Evolutionary conservation across 1,284 basidiomycete genomes (phyloP).

Genomic region (Porogramme epimiltina): DNA sequence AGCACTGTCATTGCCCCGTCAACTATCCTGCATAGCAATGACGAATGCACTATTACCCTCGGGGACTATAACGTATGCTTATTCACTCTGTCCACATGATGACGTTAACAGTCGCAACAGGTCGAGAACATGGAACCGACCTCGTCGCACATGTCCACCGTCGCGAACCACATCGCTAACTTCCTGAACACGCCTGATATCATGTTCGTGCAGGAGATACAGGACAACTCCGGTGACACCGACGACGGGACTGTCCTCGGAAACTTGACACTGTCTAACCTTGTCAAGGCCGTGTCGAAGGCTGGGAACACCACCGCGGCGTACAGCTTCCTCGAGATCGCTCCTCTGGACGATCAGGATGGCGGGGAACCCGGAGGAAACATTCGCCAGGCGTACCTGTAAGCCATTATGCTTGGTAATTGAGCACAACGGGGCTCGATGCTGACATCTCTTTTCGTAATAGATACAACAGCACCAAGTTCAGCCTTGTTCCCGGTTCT

Average conservation of each 20-base stretch:
- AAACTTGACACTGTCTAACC: constrained; percentile 53
- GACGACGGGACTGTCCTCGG: constrained; percentile 57
- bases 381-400: constrained; percentile 60
- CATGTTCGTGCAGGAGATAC: constrained; percentile 66
- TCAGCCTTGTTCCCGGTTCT: constrained; percentile 48
- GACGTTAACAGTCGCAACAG: constrained; percentile 27
- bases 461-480: constrained; percentile 54
- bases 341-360: constrained; percentile 53
- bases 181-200: constrained; percentile 56
- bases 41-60: constrained; percentile 41
- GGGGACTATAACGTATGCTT: constrained; percentile 58
- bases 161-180: constrained; percentile 56
- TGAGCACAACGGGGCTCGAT: too few species aligned
- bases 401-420: constrained; percentile 12
- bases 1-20: constrained; percentile 40
- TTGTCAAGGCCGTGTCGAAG: constrained; percentile 48
- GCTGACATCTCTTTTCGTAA: background rate
- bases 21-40: constrained; percentile 40
- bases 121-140: constrained; percentile 59
- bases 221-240: constrained; percentile 58
- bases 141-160: constrained; percentile 43
- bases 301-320: constrained; percentile 36
- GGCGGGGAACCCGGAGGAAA: constrained; percentile 67
- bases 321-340: constrained; percentile 53
- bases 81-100: background rate